These are phyloP conservation scores for Terfezia claveryi DNA, from an alignment of 495 filamentous ascomycete species.

Conservation along the genomic window DNA sequence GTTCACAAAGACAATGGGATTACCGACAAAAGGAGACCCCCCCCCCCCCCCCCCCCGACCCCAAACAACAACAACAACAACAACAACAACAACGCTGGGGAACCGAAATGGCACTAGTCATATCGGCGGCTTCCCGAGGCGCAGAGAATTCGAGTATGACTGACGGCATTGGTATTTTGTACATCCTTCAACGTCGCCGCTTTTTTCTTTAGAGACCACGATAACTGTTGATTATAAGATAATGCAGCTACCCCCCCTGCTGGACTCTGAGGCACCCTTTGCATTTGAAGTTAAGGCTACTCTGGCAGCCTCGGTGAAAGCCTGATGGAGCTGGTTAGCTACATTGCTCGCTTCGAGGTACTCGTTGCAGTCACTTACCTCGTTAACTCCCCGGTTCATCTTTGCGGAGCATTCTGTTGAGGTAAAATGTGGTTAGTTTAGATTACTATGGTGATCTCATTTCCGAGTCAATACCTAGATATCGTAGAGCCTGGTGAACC, in stretches of 20 bases:
- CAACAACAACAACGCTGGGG: too few species aligned
- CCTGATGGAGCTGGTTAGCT: conserved; percentile 17
- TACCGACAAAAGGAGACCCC: too few species aligned
- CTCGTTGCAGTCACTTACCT: conserved; percentile 18
- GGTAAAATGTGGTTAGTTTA: conserved; percentile 1
- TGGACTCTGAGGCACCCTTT: conserved; percentile 16
- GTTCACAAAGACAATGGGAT: too few species aligned
- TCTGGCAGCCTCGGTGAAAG: conserved; percentile 91
- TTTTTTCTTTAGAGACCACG: too few species aligned
- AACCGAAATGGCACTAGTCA: too few species aligned
- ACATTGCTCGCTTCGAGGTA: not conserved
- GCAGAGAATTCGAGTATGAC: too few species aligned
- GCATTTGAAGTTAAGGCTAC: conserved; percentile 82
- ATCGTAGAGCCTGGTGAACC: conserved; percentile 43
- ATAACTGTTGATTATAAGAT: not conserved
- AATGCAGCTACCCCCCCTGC: not conserved
- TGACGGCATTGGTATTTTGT: too few species aligned
- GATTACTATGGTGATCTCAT: not conserved
- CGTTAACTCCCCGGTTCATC: conserved; percentile 89
- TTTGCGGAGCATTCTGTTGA: conserved; percentile 79
- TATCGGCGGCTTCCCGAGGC: too few species aligned
- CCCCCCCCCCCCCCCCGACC: too few species aligned
- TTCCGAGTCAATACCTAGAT: conserved; percentile 39
- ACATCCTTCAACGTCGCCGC: too few species aligned
- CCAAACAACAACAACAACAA: too few species aligned